Percentiles rank a stretch among this genome's conserved stretches.
Evolutionary conservation across 805 yeast species (phyloP).

Genomic region (Sugiyamaella boreocaroliniensis): DNA sequence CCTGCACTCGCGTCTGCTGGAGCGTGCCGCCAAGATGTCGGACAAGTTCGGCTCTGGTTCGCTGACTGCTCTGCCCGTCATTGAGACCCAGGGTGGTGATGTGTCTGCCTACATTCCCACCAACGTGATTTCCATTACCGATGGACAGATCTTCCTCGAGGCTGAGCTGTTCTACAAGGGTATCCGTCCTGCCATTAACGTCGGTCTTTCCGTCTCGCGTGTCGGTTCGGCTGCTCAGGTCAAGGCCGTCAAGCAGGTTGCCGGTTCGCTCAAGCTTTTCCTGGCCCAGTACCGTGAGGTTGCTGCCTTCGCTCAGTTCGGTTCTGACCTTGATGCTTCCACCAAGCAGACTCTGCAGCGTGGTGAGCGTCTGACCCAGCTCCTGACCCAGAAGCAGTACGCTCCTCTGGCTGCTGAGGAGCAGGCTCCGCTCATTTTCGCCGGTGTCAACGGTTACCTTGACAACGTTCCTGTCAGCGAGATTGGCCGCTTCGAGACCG

Average conservation of each 20-base stretch:
- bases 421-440: slow-evolving; percentile 97
- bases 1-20: slow-evolving; percentile 90
- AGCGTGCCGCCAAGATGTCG: slow-evolving; percentile 97
- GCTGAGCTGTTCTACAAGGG: slow-evolving; percentile 99
- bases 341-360: slow-evolving; percentile 98
- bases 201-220: slow-evolving; percentile 99
- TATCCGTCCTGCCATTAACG: slow-evolving; percentile 99
- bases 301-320: slow-evolving; percentile 99
- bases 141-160: slow-evolving; percentile 98
- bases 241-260: slow-evolving; percentile 99
- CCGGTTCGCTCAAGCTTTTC: slow-evolving; percentile 99
- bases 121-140: slow-evolving; percentile 94
- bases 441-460: slow-evolving; percentile 99
- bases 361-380: slow-evolving; percentile 99
- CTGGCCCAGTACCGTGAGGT: slow-evolving; percentile 99
- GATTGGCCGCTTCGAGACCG: slow-evolving; percentile 84
- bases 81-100: slow-evolving; percentile 99
- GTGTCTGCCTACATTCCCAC: slow-evolving; percentile 97
- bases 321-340: slow-evolving; percentile 99
- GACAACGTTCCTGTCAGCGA: slow-evolving; percentile 79
- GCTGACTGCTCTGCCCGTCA: slow-evolving; percentile 90
- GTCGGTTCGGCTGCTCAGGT: slow-evolving; percentile 99
- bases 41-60: slow-evolving; percentile 88
- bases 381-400: slow-evolving; percentile 97
- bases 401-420: slow-evolving; percentile 96